Evolutionary conservation across 306 rosid species (phyloP), one percentile per base, ranked within the genome.

Genomic region (Gynostemma pentaphyllum): DNA sequence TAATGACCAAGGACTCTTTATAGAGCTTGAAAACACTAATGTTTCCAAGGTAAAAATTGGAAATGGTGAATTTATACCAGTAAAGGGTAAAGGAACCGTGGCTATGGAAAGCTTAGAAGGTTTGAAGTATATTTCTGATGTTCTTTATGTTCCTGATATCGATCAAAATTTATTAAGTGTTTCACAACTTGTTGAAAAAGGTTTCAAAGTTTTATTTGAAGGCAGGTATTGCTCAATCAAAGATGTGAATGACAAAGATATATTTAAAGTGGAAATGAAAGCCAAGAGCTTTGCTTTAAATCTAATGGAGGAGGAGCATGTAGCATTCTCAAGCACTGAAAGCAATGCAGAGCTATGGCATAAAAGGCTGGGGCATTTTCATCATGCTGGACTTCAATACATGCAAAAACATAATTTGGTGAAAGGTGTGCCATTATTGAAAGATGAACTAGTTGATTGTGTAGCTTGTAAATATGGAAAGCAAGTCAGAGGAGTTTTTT

Each of bases 321-420:
- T 18, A 15, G 45, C 28, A 26, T 28, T 45, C 29, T 9, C 41
- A 45, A 65, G 27, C 15, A 23, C 10, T 10, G 48, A 0, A 67
- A 39, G 13, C 15, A 5, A 64, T 28, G 7, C 55, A 13, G 1
- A n/a, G 11, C n/a, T 64, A 5, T 64, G 55, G 44, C 55, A 64
- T 15, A 64, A 23, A 19, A 64, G 36, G 55, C 42, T 64, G 4
- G 55, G 68, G 8, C 55, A 64, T 45, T 46, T 46, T 16, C 55
- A 64, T 16, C 68, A 44, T 64, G 55, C 3, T 27, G 55, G 15
- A 5, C 15, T 64, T 13, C 56, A 13, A 15, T 27, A 64, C 28
- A 64, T 64, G 55, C 1, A 64, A 7, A 64, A 62, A 11, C 8
- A 62, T 40, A 22, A 62, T 24, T 10, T 50, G 4, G 34, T 50